Percentiles rank a stretch among this genome's conserved stretches.
phyloP scores from a whole-genome alignment of 1,284 basidiomycete species.

The Gastroboletus turbinatus region DNA sequence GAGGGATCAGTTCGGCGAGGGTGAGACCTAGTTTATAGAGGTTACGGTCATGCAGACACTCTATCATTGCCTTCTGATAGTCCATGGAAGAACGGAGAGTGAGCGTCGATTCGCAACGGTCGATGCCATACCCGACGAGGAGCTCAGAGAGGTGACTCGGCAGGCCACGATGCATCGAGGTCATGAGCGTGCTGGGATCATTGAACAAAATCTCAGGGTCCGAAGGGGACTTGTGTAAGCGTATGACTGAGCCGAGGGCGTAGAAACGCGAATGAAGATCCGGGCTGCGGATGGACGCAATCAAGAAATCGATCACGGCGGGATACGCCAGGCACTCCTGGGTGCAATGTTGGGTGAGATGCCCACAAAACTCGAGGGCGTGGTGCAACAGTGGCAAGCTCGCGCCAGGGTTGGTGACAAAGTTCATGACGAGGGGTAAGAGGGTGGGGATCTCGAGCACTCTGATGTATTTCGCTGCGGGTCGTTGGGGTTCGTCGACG shows the following conservation, averaged over 20 bases:
- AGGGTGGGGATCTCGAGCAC: constrained; percentile 46
- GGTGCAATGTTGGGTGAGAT: constrained; percentile 43
- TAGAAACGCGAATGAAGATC: constrained; percentile 51
- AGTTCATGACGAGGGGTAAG: constrained; percentile 43
- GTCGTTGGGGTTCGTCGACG: constrained; percentile 40
- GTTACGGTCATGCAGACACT: constrained; percentile 45
- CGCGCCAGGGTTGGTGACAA: constrained; percentile 45
- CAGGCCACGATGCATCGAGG: constrained; percentile 39
- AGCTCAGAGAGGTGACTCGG: constrained; percentile 48
- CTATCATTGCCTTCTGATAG: constrained; percentile 54
- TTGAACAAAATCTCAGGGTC: constrained; percentile 44
- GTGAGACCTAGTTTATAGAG: constrained; percentile 50
- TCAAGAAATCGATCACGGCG: constrained; percentile 46
- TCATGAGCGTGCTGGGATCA: constrained; percentile 46
- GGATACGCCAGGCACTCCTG: constrained; percentile 45
- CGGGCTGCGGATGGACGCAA: constrained; percentile 51
- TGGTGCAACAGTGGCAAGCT: constrained; percentile 50
- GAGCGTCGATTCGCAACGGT: constrained; percentile 45
- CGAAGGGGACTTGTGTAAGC: constrained; percentile 41
- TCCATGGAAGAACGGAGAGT: constrained; percentile 41
- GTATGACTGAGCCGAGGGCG: constrained; percentile 51
- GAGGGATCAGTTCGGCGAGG: constrained; percentile 48
- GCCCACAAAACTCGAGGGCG: constrained; percentile 46
- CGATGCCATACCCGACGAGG: constrained; percentile 49
- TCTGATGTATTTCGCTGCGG: constrained; percentile 37